phyloP scores from a whole-genome alignment of 2,329 filamentous ascomycete genomes.

The Curvularia spicifera region DNA sequence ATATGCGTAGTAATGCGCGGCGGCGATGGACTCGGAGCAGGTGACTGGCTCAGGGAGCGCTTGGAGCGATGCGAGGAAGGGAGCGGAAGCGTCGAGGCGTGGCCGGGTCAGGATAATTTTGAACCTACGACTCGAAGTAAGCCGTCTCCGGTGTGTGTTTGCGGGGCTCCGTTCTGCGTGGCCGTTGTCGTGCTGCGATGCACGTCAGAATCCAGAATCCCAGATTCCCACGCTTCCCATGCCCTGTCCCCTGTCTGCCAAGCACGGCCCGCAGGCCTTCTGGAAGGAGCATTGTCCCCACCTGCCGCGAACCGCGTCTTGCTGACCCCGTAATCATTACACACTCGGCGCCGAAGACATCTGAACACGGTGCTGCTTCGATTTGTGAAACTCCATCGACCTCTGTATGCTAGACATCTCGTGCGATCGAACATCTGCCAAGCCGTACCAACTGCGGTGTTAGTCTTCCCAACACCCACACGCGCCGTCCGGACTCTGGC shows the following conservation, averaged over 20 bases:
- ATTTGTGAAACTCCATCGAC: not conserved
- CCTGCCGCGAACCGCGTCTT: conserved; percentile 2
- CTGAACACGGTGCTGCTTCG: not conserved
- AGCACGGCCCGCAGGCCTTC: conserved; percentile 13
- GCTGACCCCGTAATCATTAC: not conserved
- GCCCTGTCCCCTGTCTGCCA: conserved; percentile 17
- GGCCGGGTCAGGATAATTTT: not conserved
- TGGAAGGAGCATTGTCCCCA: conserved; percentile 15
- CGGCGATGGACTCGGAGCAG: conserved; percentile 20
- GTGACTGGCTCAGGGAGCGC: conserved; percentile 9
- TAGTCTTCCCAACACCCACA: not conserved
- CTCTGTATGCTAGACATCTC: not conserved
- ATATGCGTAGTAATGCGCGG: conserved; percentile 13
- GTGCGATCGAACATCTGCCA: not conserved
- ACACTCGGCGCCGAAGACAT: not conserved
- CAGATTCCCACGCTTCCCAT: conserved; percentile 19
- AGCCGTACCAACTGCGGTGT: not conserved
- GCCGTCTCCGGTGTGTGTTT: conserved; percentile 2
- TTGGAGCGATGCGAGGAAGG: not conserved
- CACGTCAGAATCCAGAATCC: conserved; percentile 30
- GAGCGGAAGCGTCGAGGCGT: not conserved
- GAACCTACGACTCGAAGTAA: not conserved
- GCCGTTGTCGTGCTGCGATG: conserved; percentile 16
- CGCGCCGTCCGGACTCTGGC: not conserved
- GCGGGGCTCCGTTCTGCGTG: conserved; percentile 11